Base-by-base conservation (phyloP, 192 early-diverging fungal genomes). In the Entomortierella parvispora region DNA sequence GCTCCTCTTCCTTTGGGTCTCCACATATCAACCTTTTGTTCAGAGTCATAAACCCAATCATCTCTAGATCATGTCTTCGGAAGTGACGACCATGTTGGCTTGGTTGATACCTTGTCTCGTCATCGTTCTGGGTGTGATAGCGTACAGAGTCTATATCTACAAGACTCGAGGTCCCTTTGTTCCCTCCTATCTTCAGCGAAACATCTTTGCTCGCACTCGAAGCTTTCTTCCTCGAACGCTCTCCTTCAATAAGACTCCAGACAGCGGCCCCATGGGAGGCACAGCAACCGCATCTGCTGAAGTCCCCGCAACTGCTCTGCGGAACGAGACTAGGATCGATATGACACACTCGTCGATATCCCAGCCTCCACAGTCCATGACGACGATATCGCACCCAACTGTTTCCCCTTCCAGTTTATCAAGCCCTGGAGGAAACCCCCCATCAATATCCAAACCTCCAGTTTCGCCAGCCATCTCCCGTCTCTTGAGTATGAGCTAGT, bases 81-180 rank as follows among this genome's bases (percentile, higher is more conserved):
- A 54, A n/a, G 58, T 67, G 17, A 62, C 65, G 32, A 68, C 59
- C 2, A 50, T 66, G 11, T 33, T 76, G 11, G 65, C 72, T 8
- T 61, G 57, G 64, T 65, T 76, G 40, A 76, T 76, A 76, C 72
- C 72, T 2, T 52, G 34, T 29, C 33, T 76, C 22, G 28, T 68
- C 52, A 32, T 76, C 7, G 4, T 37, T 1, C 4, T 56, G 1
- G 65, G 58, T 18, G n/a, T 68, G 14, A 45, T 76, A 17, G 72
- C 37, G 1, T 76, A 58, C 58, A 57, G 72, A 3, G 28, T 76
- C 28, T 51, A 76, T 25, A 32, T 67, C 47, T 68, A 68, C 59
- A 50, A 54, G 43, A 76, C 65, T 34, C 64, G 37, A 18, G 58
- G 72, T 25, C 64, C 72, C 12, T 32, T 49, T 20, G 18, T 76